A percentile compares a stretch with the other conserved stretches of the same genome.
phyloP scores from a whole-genome alignment of 495 filamentous ascomycete genomes.

The Rostrohypoxylon terebratum region DNA sequence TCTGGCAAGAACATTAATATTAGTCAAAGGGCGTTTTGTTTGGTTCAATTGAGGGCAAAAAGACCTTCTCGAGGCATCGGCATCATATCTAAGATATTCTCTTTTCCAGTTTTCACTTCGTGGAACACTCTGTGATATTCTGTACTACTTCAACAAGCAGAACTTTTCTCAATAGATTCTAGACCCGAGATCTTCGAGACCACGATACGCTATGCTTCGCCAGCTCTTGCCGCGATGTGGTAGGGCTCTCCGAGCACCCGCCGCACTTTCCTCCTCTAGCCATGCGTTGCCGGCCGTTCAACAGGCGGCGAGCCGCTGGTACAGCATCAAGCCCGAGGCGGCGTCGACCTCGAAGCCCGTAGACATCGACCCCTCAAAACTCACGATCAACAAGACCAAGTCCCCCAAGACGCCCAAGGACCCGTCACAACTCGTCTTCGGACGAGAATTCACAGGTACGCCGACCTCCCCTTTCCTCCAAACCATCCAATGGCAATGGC shows the following conservation, averaged over 20 bases:
- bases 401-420: slow-evolving; percentile 79
- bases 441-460: slow-evolving; percentile 85
- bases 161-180: neutral
- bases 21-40: slow-evolving; percentile 25
- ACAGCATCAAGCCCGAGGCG: slow-evolving; percentile 69
- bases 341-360: slow-evolving; percentile 61
- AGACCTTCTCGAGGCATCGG: neutral
- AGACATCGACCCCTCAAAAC: slow-evolving; percentile 79
- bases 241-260: slow-evolving; percentile 42
- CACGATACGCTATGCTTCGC: slow-evolving; percentile 43
- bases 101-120: neutral
- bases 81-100: slow-evolving; percentile 2
- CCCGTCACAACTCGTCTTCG: slow-evolving; percentile 86
- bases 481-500: neutral
- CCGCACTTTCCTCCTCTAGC: slow-evolving; percentile 8
- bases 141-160: slow-evolving; percentile 2
- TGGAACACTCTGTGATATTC: neutral
- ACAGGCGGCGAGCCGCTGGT: slow-evolving; percentile 55
- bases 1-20: slow-evolving; percentile 6
- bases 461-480: neutral
- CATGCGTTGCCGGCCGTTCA: slow-evolving; percentile 36
- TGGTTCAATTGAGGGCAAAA: slow-evolving; percentile 21
- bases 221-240: slow-evolving; percentile 43
- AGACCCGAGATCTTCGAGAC: neutral
- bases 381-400: slow-evolving; percentile 77